Percentiles rank a stretch among this genome's conserved stretches.
Evolutionary conservation across 164 flowering plant species (phyloP).

Genomic region (Warburgia ugandensis): DNA sequence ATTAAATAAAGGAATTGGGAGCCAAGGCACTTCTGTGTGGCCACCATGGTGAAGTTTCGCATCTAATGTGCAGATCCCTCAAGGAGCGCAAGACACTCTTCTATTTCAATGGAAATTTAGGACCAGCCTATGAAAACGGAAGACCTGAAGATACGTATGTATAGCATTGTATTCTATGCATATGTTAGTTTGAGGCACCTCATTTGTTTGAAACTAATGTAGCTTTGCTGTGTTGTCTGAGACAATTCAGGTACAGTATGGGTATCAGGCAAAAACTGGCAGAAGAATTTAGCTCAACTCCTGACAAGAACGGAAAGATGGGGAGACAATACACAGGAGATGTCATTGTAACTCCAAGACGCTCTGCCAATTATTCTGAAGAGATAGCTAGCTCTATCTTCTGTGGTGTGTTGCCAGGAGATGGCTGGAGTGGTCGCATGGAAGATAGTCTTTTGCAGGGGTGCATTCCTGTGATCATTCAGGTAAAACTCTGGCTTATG

Average conservation of each 20-base stretch:
- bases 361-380: slow-evolving; percentile 51
- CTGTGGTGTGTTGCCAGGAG: slow-evolving; percentile 97
- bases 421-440: slow-evolving; percentile 99
- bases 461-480: slow-evolving; percentile 94
- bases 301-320: slow-evolving; percentile 80
- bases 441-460: slow-evolving; percentile 95
- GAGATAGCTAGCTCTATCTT: slow-evolving; percentile 72
- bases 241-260: slow-evolving; percentile 82
- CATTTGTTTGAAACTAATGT: neutral
- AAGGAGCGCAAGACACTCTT: slow-evolving; percentile 64
- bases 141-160: slow-evolving; percentile 90
- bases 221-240: neutral
- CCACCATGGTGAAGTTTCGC: slow-evolving; percentile 1
- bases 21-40: neutral
- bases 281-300: slow-evolving; percentile 83
- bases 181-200: neutral
- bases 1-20: too few relatives aligned
- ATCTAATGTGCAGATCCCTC: slow-evolving; percentile 44
- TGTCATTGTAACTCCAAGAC: slow-evolving; percentile 71
- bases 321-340: slow-evolving; percentile 79
- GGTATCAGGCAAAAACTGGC: slow-evolving; percentile 92
- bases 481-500: slow-evolving; percentile 38
- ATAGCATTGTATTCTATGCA: slow-evolving; percentile 6
- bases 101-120: slow-evolving; percentile 95
- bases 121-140: slow-evolving; percentile 70